Evolutionary conservation across 805 yeast species (phyloP).

Genomic region (Schizosaccharomyces osmophilus): DNA sequence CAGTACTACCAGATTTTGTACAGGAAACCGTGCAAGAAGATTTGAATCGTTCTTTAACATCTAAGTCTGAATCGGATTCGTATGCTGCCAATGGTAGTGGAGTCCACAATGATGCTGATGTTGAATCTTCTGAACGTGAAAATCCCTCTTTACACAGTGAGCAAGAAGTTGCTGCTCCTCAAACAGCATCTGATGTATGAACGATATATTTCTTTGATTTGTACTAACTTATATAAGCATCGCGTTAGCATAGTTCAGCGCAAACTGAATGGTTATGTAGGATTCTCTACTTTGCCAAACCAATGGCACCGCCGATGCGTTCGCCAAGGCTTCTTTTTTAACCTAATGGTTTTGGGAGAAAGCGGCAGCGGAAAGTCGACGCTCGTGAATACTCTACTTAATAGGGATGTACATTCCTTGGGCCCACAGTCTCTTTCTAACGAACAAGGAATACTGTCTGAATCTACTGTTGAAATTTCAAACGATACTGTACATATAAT

Average conservation of each 20-base stretch:
- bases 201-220: not conserved
- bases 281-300: slow-evolving; percentile 90
- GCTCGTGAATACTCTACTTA: slow-evolving; percentile 71
- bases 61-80: too few relatives aligned
- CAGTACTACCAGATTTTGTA: too few relatives aligned
- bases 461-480: slow-evolving; percentile 29
- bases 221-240: not conserved
- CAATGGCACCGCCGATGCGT: slow-evolving; percentile 95
- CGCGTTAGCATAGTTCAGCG: slow-evolving; percentile 13
- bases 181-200: too few relatives aligned
- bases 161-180: too few relatives aligned
- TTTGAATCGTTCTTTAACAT: too few relatives aligned
- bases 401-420: slow-evolving; percentile 29
- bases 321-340: slow-evolving; percentile 70
- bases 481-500: slow-evolving; percentile 50
- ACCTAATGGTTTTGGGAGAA: slow-evolving; percentile 64
- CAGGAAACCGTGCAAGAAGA: too few relatives aligned
- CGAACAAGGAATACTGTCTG: slow-evolving; percentile 4
- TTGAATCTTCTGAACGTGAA: too few relatives aligned
- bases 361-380: slow-evolving; percentile 85
- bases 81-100: too few relatives aligned
- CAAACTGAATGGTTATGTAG: slow-evolving; percentile 76
- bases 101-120: too few relatives aligned
- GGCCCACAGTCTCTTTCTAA: slow-evolving; percentile 10
- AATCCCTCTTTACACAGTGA: too few relatives aligned